A percentile compares a stretch with the other conserved stretches of the same genome.
phyloP scores from a whole-genome alignment of 805 yeast species.

The Yarrowia yakushimensis region DNA sequence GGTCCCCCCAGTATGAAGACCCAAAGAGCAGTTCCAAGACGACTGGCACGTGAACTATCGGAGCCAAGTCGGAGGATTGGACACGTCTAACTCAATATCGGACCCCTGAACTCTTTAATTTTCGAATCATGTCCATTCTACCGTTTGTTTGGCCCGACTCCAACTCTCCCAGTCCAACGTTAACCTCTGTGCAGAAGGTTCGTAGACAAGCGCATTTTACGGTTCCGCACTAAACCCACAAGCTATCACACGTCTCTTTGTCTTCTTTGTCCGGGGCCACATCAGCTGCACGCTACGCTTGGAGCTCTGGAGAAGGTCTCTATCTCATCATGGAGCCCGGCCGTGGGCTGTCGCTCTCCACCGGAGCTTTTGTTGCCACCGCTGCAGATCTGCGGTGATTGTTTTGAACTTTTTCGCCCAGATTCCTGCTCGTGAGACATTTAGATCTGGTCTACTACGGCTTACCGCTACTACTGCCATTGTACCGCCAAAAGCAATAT shows the following conservation, averaged over 20 bases:
- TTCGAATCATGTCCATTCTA: background rate
- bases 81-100: background rate
- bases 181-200: conserved; percentile 9
- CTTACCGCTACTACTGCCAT: too few species aligned
- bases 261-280: background rate
- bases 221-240: background rate
- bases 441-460: too few species aligned
- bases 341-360: too few species aligned
- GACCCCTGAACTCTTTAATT: background rate
- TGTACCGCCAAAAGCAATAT: too few species aligned
- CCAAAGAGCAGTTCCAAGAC: background rate
- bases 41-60: background rate
- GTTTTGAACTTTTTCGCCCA: too few species aligned
- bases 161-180: background rate
- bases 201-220: background rate
- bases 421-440: too few species aligned
- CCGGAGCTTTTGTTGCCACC: too few species aligned
- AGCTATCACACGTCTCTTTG: background rate
- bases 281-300: too few species aligned
- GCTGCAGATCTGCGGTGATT: background rate
- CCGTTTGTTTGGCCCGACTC: background rate
- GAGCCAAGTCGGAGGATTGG: background rate
- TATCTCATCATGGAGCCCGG: too few species aligned
- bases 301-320: too few species aligned
- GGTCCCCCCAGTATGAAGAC: too few species aligned